phyloP scores from a whole-genome alignment of 179 eudicot genomes.

The Dionaea muscipula region DNA sequence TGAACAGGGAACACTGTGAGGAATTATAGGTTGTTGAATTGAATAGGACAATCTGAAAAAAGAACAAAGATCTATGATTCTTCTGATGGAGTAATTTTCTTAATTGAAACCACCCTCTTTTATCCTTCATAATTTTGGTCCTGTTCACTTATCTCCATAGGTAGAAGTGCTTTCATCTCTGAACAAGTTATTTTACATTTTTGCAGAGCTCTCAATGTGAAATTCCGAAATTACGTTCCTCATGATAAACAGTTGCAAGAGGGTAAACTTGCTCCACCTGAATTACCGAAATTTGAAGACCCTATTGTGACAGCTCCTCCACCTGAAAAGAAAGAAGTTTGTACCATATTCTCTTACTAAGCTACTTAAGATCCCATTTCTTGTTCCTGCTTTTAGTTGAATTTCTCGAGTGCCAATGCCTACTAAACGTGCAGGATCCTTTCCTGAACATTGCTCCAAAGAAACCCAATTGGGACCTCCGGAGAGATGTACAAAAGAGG shows the following conservation, averaged over 20 bases:
- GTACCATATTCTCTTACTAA: neutral
- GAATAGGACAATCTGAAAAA: too few relatives aligned
- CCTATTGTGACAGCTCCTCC: slow-evolving; percentile 59
- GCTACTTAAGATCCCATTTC: slow-evolving; percentile 1
- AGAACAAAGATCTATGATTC: too few relatives aligned
- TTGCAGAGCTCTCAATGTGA: slow-evolving; percentile 53
- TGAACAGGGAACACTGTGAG: too few relatives aligned
- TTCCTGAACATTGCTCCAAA: slow-evolving; percentile 95
- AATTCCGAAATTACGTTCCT: slow-evolving; percentile 92
- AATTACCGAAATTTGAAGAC: slow-evolving; percentile 85
- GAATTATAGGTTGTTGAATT: too few relatives aligned
- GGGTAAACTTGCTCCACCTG: slow-evolving; percentile 84
- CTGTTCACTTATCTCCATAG: too few relatives aligned
- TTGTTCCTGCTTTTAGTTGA: neutral
- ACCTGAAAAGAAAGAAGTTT: slow-evolving; percentile 72
- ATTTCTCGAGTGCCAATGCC: neutral
- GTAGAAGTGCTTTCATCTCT: too few relatives aligned
- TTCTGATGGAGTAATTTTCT: too few relatives aligned
- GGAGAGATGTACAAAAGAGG: slow-evolving; percentile 89
- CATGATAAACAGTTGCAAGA: slow-evolving; percentile 92
- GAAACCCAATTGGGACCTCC: slow-evolving; percentile 94
- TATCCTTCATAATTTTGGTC: too few relatives aligned
- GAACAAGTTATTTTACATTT: neutral
- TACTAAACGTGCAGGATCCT: slow-evolving; percentile 49
- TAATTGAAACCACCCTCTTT: too few relatives aligned